Evolutionary conservation across 2,329 filamentous ascomycete species (phyloP), one percentile per base, ranked within the genome.

Genomic region (Calonectria pauciramosa): DNA sequence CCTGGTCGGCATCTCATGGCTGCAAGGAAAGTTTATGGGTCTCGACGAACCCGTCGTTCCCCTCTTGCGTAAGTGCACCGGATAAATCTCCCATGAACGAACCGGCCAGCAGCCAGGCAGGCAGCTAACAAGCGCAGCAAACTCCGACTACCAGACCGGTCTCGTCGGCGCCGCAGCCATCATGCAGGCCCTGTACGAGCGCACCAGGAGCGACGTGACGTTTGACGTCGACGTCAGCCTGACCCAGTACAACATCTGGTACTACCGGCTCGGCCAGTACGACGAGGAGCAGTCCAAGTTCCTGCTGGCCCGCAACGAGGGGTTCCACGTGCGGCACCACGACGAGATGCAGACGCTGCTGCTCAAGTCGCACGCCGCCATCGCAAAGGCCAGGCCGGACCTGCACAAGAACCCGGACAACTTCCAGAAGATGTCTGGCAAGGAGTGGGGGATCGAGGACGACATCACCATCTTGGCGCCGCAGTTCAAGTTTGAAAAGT

Each of bases 11-110:
- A 80, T 85, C 11, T 82, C 84, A 7, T 84, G 82, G 80, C 80
- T 84, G 59, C 83, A 85, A 70, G 85, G 85, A 34, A 77, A 75
- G 32, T 86, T 86, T 75, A 84, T 86, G 80, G 83, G 84, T 4
- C 76, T 85, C 4, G 73, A 82, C 20, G 80, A 82, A 49, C 74
- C 78, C 7, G 78, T 80, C 4, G 78, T 80, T 32, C 79, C 79
- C 4, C 68, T 79, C 9, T 65, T 80, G 13, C 78, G 76, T 79
- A 52, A 72, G 77, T 68, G 13, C 20, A 13, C 30, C 5, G 2
- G 13, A 26, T n/a, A 11, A 16, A n/a, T n/a, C 54, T 8, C 16
- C 4, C 16, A 6, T 18, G 10, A 47, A n/a, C 2, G 1, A 20
- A n/a, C n/a, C n/a, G n/a, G n/a, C n/a, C n/a, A n/a, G n/a, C n/a